A percentile compares a stretch with the other conserved stretches of the same genome.
Evolutionary conservation across 2,329 filamentous ascomycete species (phyloP).

Genomic region (Colletotrichum abscissum): DNA sequence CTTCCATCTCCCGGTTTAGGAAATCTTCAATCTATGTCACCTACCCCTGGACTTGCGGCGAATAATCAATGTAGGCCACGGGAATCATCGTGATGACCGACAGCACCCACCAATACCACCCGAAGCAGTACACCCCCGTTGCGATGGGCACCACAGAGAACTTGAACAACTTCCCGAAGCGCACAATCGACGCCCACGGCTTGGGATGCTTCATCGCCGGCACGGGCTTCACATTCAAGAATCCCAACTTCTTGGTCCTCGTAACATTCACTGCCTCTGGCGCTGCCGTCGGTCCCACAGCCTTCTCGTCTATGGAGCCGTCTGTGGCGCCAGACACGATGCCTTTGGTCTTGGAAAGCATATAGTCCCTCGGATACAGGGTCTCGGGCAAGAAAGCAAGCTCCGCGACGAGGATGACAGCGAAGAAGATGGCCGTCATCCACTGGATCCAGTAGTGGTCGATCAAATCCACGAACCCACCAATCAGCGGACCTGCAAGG

Average conservation of each 20-base stretch:
- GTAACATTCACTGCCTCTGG: constrained; percentile 38
- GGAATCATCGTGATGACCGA: constrained; percentile 64
- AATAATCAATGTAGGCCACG: constrained; percentile 60
- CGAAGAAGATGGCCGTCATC: constrained; percentile 65
- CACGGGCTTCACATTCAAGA: constrained; percentile 57
- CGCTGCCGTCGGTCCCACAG: constrained; percentile 10
- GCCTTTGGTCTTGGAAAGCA: constrained; percentile 48
- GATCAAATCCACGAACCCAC: constrained; percentile 61
- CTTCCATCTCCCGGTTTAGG: not conserved
- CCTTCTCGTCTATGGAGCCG: constrained; percentile 27
- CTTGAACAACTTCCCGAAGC: constrained; percentile 59
- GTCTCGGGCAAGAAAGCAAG: constrained; percentile 65
- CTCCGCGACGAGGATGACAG: constrained; percentile 57
- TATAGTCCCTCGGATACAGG: constrained; percentile 63
- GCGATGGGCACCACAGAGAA: constrained; percentile 57
- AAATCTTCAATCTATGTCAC: not conserved
- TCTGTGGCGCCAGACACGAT: constrained; percentile 8
- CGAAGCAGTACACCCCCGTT: constrained; percentile 61
- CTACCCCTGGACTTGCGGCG: constrained; percentile 60
- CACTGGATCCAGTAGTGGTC: constrained; percentile 64
- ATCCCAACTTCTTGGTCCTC: constrained; percentile 55
- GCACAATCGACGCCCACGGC: constrained; percentile 55
- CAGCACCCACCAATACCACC: constrained; percentile 69
- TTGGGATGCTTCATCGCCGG: constrained; percentile 64
- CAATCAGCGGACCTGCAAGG: constrained; percentile 56